Evolutionary conservation across 2,329 filamentous ascomycete species (phyloP).

Genomic region (Periglandula ipomoeae): DNA sequence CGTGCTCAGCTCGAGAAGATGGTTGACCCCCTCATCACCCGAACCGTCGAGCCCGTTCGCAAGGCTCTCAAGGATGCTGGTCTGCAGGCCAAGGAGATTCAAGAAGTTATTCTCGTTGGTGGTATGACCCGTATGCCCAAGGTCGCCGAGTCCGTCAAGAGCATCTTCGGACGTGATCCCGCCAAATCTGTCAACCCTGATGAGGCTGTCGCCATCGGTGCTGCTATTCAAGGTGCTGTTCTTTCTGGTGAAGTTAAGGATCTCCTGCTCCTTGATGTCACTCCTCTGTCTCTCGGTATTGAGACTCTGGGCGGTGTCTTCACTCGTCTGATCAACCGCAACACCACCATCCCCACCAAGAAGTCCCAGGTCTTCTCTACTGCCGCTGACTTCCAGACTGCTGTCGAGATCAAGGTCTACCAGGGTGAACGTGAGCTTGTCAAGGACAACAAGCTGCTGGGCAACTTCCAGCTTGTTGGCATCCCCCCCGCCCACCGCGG

Average conservation of each 20-base stretch:
- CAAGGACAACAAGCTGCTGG: slow-evolving; percentile 95
- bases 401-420: slow-evolving; percentile 99
- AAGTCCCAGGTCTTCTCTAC: slow-evolving; percentile 98
- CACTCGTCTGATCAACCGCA: slow-evolving; percentile 96
- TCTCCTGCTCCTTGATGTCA: slow-evolving; percentile 89
- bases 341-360: slow-evolving; percentile 98
- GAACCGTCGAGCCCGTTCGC: slow-evolving; percentile 84
- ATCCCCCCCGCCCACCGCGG: slow-evolving; percentile 94
- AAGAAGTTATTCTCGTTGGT: slow-evolving; percentile 96
- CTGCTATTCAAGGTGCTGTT: slow-evolving; percentile 93
- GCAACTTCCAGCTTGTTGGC: slow-evolving; percentile 98
- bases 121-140: slow-evolving; percentile 99
- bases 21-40: slow-evolving; percentile 78
- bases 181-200: slow-evolving; percentile 98
- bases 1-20: slow-evolving; percentile 88
- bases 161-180: slow-evolving; percentile 90
- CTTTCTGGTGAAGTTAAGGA: slow-evolving; percentile 96
- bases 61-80: slow-evolving; percentile 96
- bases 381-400: slow-evolving; percentile 94
- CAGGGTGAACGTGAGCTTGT: slow-evolving; percentile 99
- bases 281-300: slow-evolving; percentile 92
- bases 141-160: slow-evolving; percentile 92
- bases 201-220: slow-evolving; percentile 95
- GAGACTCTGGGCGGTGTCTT: slow-evolving; percentile 98
- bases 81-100: slow-evolving; percentile 85